These are phyloP conservation scores for Coemansia sp. DNA, from an alignment of 192 early-diverging fungal species.

Conservation along the genomic window DNA sequence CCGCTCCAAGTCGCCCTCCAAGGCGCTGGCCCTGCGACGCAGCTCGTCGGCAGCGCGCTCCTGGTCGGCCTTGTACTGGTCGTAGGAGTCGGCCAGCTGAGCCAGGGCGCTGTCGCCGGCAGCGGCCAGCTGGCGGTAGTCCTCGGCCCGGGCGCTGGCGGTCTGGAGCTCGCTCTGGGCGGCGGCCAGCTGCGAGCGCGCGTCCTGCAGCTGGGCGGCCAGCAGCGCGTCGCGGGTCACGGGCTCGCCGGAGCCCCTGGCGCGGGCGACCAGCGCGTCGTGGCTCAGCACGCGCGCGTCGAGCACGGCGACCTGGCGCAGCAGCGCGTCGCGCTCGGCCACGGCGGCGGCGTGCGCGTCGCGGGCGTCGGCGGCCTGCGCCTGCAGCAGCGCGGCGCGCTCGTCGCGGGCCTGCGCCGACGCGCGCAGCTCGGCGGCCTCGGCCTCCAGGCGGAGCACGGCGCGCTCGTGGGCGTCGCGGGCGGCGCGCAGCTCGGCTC, in stretches of 20 bases:
- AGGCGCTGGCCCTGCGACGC: conserved; percentile 23
- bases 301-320: conserved; percentile 50
- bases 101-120: conserved; percentile 63
- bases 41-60: conserved; percentile 37
- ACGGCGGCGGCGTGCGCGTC: conserved; percentile 56
- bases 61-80: conserved; percentile 62
- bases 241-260: conserved; percentile 31
- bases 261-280: conserved; percentile 51
- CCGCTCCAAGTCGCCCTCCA: conserved; percentile 22
- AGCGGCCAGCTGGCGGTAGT: conserved; percentile 46
- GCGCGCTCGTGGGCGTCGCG: conserved; percentile 35
- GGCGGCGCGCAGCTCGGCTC: conserved; percentile 23
- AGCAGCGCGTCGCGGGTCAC: conserved; percentile 49
- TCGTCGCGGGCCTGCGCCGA: conserved; percentile 42
- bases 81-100: conserved; percentile 66
- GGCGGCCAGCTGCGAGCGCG: conserved; percentile 57
- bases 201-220: conserved; percentile 51
- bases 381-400: conserved; percentile 15
- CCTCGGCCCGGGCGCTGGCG: conserved; percentile 35
- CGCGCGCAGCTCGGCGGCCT: conserved; percentile 33
- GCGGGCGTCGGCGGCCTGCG: conserved; percentile 18
- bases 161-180: conserved; percentile 47
- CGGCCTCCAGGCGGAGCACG: conserved; percentile 28
- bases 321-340: conserved; percentile 48
- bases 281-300: conserved; percentile 53